Conservation (phyloP, 371 early-diverging fungal genomes). For the Saksenaea oblongispora region DNA sequence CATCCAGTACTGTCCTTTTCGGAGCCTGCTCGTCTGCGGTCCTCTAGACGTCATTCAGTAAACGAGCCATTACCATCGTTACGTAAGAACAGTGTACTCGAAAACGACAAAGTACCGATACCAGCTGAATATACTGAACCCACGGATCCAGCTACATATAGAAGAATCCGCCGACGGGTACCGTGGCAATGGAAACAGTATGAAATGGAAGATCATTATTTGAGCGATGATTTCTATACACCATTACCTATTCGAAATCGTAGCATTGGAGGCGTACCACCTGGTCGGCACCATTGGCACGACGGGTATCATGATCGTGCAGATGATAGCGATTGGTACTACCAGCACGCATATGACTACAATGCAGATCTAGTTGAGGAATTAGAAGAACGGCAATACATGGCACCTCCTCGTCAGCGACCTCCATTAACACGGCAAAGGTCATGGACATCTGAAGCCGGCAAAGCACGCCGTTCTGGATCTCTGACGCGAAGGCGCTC, state of each 20-base stretch:
- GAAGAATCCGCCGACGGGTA: background rate
- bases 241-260: background rate
- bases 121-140: background rate
- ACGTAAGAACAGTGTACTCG: background rate
- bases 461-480: background rate
- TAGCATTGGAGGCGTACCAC: background rate
- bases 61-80: background rate
- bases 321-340: background rate
- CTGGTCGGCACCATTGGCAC: background rate
- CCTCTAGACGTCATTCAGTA: background rate
- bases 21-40: background rate
- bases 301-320: background rate
- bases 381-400: background rate
- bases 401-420: background rate
- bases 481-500: background rate
- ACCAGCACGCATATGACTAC: background rate
- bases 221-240: background rate
- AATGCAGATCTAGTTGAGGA: background rate
- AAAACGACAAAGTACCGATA: background rate
- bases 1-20: background rate
- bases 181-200: background rate
- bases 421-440: background rate
- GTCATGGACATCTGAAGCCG: background rate
- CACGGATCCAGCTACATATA: background rate
- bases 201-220: background rate